These are phyloP conservation scores for Lumnitzera racemosa DNA, from an alignment of 345 rosid species.

Conservation along the genomic window DNA sequence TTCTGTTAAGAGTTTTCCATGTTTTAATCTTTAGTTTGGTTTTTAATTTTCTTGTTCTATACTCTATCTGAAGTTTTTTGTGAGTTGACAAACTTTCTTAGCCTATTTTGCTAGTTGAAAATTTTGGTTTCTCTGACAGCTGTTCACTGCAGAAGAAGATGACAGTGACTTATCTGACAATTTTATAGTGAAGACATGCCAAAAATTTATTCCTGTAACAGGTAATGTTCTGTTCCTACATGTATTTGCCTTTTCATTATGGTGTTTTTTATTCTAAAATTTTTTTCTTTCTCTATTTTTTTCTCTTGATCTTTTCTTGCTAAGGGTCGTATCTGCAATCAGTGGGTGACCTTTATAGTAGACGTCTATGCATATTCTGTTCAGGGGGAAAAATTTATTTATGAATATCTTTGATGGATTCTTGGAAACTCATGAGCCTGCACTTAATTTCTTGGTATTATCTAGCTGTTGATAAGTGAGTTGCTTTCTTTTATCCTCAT, in stretches of 20 bases:
- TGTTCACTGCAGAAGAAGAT: conserved; percentile 78
- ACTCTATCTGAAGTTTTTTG: conserved; percentile 5
- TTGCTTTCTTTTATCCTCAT: conserved; percentile 1
- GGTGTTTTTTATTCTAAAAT: background rate
- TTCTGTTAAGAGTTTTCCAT: too few species aligned
- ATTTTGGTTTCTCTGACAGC: conserved; percentile 28
- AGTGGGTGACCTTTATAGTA: background rate
- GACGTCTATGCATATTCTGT: too few species aligned
- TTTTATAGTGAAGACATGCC: conserved; percentile 90
- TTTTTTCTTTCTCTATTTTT: background rate
- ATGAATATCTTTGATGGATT: too few species aligned
- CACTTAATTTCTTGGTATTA: too few species aligned
- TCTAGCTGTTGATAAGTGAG: too few species aligned
- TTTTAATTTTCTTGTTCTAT: conserved; percentile 8
- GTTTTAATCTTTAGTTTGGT: background rate
- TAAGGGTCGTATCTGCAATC: background rate
- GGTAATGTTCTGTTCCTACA: conserved; percentile 33
- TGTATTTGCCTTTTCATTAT: background rate
- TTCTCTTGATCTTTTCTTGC: background rate
- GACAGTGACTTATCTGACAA: conserved; percentile 72
- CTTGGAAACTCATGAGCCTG: too few species aligned
- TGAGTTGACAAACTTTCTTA: background rate
- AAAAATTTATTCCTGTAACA: conserved; percentile 84
- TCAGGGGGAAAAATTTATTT: too few species aligned
- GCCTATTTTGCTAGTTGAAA: background rate